A percentile compares a stretch with the other conserved stretches of the same genome.
Evolutionary conservation across 1,284 basidiomycete species (phyloP).

Genomic region (Takashimella koratensis): DNA sequence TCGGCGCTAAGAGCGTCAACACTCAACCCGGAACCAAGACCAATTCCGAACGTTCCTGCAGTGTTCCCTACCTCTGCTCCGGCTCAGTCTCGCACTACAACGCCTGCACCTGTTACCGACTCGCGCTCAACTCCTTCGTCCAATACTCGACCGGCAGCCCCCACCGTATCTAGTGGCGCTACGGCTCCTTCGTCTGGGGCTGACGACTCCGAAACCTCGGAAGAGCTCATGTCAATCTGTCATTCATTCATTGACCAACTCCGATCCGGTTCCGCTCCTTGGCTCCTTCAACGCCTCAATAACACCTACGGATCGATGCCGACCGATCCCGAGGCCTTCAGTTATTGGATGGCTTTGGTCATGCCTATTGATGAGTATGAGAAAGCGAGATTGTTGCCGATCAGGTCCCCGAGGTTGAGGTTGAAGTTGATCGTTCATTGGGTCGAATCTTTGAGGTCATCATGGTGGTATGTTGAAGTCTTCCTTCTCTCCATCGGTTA

Average conservation of each 20-base stretch:
- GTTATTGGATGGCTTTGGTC: constrained; percentile 86
- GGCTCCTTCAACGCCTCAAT: constrained; percentile 82
- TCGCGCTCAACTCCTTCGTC: too few species aligned
- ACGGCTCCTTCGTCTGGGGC: too few species aligned
- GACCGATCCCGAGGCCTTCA: constrained; percentile 61
- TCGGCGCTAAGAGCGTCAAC: too few species aligned
- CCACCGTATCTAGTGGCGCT: too few species aligned
- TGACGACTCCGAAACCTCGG: constrained; percentile 53
- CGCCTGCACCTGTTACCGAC: constrained; percentile 1
- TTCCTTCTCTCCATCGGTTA: too few species aligned
- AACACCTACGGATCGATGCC: constrained; percentile 69
- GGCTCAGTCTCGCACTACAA: not conserved
- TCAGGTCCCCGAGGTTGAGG: constrained; percentile 71
- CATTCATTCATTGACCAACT: constrained; percentile 74
- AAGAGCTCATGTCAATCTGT: constrained; percentile 71
- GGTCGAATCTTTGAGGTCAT: constrained; percentile 74
- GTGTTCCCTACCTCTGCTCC: too few species aligned
- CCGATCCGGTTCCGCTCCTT: constrained; percentile 77
- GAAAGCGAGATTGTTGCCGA: constrained; percentile 88
- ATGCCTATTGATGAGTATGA: constrained; percentile 94
- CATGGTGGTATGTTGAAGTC: constrained; percentile 63
- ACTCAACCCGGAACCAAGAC: too few species aligned
- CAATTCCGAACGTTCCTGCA: too few species aligned
- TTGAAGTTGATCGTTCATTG: constrained; percentile 83
- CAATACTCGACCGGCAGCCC: too few species aligned